Evolutionary conservation across 202 grass and related monocot species (phyloP).

Genomic region (Brachypodium distachyon): DNA sequence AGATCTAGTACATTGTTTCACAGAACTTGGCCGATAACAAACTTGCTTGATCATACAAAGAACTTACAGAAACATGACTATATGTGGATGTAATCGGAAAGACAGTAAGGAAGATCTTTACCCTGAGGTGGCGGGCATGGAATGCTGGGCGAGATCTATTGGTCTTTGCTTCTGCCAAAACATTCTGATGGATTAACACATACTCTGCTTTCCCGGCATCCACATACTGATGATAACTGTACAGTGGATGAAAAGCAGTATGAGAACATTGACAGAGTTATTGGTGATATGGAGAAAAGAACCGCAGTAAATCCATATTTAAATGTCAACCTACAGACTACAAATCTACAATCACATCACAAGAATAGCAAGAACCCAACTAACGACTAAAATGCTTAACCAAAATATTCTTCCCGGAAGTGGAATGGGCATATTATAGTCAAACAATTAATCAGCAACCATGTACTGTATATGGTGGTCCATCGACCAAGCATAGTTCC

Average conservation of each 20-base stretch:
- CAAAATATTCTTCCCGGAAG: not conserved
- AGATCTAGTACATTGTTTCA: not conserved
- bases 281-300: not conserved
- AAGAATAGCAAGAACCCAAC: not conserved
- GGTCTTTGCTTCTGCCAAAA: constrained; percentile 62
- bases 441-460: constrained; percentile 10
- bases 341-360: not conserved
- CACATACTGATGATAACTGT: constrained; percentile 63
- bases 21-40: not conserved
- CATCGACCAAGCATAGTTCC: not conserved
- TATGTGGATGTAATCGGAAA: not conserved
- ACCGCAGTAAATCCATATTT: not conserved
- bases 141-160: constrained; percentile 52
- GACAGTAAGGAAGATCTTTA: not conserved
- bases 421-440: not conserved
- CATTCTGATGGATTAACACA: constrained; percentile 59
- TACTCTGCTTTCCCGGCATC: constrained; percentile 54
- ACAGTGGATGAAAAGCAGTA: not conserved
- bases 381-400: not conserved
- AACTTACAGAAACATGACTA: not conserved
- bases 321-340: not conserved
- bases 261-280: not conserved
- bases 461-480: not conserved
- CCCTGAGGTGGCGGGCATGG: constrained; percentile 51
- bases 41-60: not conserved